Evolutionary conservation across 345 rosid species (phyloP).

Genomic region (Eucalyptus dawsonii): DNA sequence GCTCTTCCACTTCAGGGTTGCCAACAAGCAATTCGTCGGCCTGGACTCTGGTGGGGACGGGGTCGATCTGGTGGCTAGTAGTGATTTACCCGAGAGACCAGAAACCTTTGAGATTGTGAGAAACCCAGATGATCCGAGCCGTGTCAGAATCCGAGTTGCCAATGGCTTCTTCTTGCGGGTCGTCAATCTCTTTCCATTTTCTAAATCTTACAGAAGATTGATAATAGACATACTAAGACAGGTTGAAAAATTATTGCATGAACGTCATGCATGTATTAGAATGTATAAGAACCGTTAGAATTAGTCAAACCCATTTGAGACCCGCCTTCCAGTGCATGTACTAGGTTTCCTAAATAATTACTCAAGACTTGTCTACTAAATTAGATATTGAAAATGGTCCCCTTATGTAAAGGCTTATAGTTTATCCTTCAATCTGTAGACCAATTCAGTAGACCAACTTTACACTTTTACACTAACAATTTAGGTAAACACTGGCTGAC

Average conservation of each 20-base stretch:
- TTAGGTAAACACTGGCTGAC: not conserved
- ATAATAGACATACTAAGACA: not conserved
- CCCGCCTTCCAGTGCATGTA: not conserved
- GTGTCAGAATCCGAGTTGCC: slow-evolving; percentile 37
- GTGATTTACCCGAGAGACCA: not conserved
- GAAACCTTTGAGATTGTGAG: slow-evolving; percentile 41
- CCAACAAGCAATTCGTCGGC: slow-evolving; percentile 33
- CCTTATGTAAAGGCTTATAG: not conserved
- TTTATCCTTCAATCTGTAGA: not conserved
- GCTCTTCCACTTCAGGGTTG: slow-evolving; percentile 30
- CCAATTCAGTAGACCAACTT: not conserved
- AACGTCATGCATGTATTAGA: not conserved
- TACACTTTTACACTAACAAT: not conserved
- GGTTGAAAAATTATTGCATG: not conserved
- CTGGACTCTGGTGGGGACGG: slow-evolving; percentile 12
- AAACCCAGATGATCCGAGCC: slow-evolving; percentile 4
- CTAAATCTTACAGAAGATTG: not conserved
- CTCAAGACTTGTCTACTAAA: not conserved
- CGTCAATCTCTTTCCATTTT: not conserved
- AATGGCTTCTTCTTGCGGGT: slow-evolving; percentile 46
- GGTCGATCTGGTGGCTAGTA: slow-evolving; percentile 11
- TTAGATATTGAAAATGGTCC: not conserved
- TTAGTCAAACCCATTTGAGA: not conserved
- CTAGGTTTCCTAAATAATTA: not conserved
- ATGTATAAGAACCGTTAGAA: not conserved